These are phyloP conservation scores for Saturnispora serradocipensis DNA, from an alignment of 805 yeast genomes.

Conservation along the genomic window DNA sequence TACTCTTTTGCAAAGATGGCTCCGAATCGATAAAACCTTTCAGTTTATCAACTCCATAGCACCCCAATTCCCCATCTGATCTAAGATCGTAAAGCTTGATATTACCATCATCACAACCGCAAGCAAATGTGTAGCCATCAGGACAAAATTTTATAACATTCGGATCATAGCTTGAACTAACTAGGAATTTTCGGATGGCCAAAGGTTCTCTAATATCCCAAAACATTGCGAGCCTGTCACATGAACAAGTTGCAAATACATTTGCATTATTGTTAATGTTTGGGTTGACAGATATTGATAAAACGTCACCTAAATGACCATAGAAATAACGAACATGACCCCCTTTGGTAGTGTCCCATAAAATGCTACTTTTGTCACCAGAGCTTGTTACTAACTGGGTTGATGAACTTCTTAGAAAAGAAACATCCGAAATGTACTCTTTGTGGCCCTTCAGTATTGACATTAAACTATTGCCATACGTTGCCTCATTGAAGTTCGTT, in stretches of 20 bases:
- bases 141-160: constrained; percentile 56
- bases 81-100: constrained; percentile 67
- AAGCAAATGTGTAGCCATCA: constrained; percentile 57
- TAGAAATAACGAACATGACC: constrained; percentile 42
- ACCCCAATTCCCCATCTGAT: constrained; percentile 58
- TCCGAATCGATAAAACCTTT: constrained; percentile 9
- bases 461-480: constrained; percentile 24
- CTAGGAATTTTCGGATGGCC: constrained; percentile 34
- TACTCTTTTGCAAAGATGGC: background rate
- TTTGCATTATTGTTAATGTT: constrained; percentile 15
- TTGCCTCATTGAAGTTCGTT: constrained; percentile 6
- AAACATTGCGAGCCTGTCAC: constrained; percentile 57
- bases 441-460: constrained; percentile 68
- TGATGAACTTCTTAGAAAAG: constrained; percentile 47
- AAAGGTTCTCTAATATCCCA: constrained; percentile 53
- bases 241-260: constrained; percentile 52
- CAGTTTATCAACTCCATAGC: constrained; percentile 29
- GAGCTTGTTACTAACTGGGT: constrained; percentile 53
- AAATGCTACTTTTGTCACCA: constrained; percentile 71
- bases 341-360: constrained; percentile 73
- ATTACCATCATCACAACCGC: constrained; percentile 75
- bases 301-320: constrained; percentile 68
- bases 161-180: constrained; percentile 50
- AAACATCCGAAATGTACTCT: constrained; percentile 71
- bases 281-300: constrained; percentile 33